Evolutionary conservation across 2,329 filamentous ascomycete genomes (phyloP).

Genomic region (Volutella citrinella): DNA sequence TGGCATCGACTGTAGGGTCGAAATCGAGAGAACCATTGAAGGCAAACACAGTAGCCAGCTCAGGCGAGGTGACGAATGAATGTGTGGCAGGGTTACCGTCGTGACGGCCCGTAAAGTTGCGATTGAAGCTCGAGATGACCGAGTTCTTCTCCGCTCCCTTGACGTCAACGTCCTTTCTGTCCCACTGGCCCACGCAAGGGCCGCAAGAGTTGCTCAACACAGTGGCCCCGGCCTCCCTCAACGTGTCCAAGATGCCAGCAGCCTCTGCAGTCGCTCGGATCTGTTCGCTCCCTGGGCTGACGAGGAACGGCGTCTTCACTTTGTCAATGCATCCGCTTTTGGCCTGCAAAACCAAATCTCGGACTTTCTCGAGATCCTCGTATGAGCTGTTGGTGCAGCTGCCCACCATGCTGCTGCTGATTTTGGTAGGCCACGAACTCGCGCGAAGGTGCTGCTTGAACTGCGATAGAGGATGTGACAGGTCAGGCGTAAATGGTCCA

Average conservation of each 20-base stretch:
- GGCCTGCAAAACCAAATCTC: conserved; percentile 27
- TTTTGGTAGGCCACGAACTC: conserved; percentile 27
- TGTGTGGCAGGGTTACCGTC: conserved; percentile 42
- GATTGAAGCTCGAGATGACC: conserved; percentile 33
- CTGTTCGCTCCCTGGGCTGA: conserved; percentile 33
- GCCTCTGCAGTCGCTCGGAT: conserved; percentile 30
- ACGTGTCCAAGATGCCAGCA: conserved; percentile 23
- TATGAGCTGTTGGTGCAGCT: conserved; percentile 36
- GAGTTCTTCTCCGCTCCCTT: conserved; percentile 26
- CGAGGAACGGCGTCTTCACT: conserved; percentile 27
- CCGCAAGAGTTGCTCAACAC: conserved; percentile 32
- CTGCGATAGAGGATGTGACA: conserved; percentile 29
- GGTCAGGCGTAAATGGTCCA: conserved; percentile 33
- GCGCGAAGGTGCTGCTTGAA: conserved; percentile 23
- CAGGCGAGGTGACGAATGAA: conserved; percentile 46
- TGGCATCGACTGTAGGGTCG: too few species aligned
- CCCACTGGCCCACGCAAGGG: conserved; percentile 34
- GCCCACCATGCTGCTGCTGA: conserved; percentile 30
- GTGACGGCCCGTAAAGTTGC: conserved; percentile 35
- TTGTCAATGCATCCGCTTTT: conserved; percentile 24
- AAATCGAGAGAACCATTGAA: conserved; percentile 36
- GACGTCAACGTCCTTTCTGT: conserved; percentile 29
- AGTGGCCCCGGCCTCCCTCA: conserved; percentile 28
- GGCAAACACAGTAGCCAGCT: conserved; percentile 41
- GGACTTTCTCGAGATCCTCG: conserved; percentile 31